phyloP scores from a whole-genome alignment of 108 stramenopile species.

The Cylindrotheca fusiformis region DNA sequence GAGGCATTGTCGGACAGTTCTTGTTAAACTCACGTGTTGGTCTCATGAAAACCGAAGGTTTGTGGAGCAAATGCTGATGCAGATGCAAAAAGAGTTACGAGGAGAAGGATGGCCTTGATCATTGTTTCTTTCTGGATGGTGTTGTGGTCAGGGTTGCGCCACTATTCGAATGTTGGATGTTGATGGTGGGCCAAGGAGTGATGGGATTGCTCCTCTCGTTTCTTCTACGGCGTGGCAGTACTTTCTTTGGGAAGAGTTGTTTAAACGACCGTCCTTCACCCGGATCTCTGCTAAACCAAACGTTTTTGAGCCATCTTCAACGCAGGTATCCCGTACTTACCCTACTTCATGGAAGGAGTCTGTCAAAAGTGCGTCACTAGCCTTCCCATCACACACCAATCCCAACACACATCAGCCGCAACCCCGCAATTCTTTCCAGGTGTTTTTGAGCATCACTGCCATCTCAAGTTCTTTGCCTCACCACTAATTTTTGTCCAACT shows the following conservation, averaged over 20 bases:
- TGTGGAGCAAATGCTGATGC: constrained; percentile 61
- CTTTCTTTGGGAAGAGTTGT: not conserved
- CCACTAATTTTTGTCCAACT: too few relatives aligned
- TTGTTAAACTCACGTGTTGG: constrained; percentile 24
- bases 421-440: too few relatives aligned
- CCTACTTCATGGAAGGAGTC: too few relatives aligned
- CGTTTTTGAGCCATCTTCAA: not conserved
- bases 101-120: constrained; percentile 56
- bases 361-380: not conserved
- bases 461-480: too few relatives aligned
- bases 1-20: too few relatives aligned
- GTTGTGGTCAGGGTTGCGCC: not conserved
- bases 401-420: constrained; percentile 1
- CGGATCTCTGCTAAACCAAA: not conserved
- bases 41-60: constrained; percentile 18
- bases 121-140: constrained; percentile 41
- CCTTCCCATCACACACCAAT: not conserved
- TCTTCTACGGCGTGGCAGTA: not conserved
- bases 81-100: constrained; percentile 43
- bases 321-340: too few relatives aligned
- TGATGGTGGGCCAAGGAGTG: too few relatives aligned
- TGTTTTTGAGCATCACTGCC: too few relatives aligned
- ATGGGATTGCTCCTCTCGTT: not conserved
- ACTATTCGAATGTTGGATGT: too few relatives aligned
- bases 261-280: not conserved